Base-by-base conservation (phyloP, 2,329 filamentous ascomycete species). In the Metarhizium rileyi region DNA sequence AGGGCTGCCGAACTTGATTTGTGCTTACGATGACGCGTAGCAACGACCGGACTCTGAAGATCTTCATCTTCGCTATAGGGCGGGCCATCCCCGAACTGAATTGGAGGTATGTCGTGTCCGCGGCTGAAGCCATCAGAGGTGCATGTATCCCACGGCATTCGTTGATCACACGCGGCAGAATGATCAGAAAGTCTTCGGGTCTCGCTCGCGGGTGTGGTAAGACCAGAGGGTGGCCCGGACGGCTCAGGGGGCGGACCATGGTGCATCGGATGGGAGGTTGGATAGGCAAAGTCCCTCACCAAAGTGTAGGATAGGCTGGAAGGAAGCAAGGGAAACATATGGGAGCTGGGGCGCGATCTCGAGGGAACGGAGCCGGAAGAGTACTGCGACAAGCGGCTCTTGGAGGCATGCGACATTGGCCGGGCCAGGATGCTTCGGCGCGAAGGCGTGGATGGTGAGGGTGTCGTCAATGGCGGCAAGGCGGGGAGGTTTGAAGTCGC, bases 1-100 rank as follows among this genome's bases (percentile, higher is more conserved):
- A 60, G 72, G 4, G 74, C 67, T 18, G 76, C 74, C 2, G 75
- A 75, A 1, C 79, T 76, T 3, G 85, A 87, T 66, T 87, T 94
- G 69, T 90, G 85, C 67, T 93, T 95, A 62, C 86, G 85, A 66
- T 95, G 90, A 51, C 87, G 78, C 36, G 86, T 86, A 56, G 86
- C 88, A 14, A 90, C 88, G 18, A 95, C 87, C 0, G 90, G 90
- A 63, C 90, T 95, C 61, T 93, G 88, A 41, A 96, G 76, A 66
- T 97, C 93, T 59, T 97, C 90, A 61, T 97, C 90, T 69, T 96
- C 90, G 66, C 89, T 95, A 71, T 90, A 97, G 2, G 90, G 91
- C 22, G 90, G 90, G 0, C 90, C 90, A 62, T 93, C 89, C 4
- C 81, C 87, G 59, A 93, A 91, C 45, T 88, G 81, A 63, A 93